Conservation (phyloP, 2,329 filamentous ascomycete species). For the Raffaelea ambrosiae region DNA sequence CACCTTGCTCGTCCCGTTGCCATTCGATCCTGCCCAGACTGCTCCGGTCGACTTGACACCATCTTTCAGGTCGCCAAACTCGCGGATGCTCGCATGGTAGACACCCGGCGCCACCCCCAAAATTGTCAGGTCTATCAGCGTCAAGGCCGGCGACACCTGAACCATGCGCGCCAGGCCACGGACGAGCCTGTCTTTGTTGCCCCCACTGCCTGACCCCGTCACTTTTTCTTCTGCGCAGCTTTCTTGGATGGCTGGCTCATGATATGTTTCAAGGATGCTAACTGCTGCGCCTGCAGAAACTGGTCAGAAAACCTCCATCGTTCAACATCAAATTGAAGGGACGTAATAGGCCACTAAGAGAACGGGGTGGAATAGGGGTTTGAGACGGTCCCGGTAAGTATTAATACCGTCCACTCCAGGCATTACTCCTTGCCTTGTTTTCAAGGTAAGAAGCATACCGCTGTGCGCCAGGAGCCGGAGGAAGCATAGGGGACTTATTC, state of each 20-base stretch:
- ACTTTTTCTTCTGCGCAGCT: slow-evolving; percentile 13
- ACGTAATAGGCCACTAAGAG: too few relatives aligned
- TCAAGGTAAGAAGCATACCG: too few relatives aligned
- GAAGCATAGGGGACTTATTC: neutral
- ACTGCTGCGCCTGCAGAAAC: slow-evolving; percentile 62
- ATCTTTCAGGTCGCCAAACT: slow-evolving; percentile 76
- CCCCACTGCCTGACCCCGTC: slow-evolving; percentile 4
- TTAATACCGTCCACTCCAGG: too few relatives aligned
- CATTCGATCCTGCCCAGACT: slow-evolving; percentile 56
- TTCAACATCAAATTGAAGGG: too few relatives aligned
- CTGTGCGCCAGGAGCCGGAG: too few relatives aligned
- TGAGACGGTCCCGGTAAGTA: too few relatives aligned
- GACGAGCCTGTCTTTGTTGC: slow-evolving; percentile 46
- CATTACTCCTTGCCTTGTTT: too few relatives aligned
- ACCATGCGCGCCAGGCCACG: slow-evolving; percentile 89
- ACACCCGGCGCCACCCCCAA: slow-evolving; percentile 71
- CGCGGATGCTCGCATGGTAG: slow-evolving; percentile 77
- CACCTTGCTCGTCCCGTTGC: slow-evolving; percentile 27
- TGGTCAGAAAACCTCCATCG: too few relatives aligned
- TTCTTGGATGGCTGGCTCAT: slow-evolving; percentile 41
- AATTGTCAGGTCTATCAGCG: slow-evolving; percentile 80
- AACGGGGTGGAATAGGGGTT: too few relatives aligned
- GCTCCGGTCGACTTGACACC: slow-evolving; percentile 77
- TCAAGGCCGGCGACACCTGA: slow-evolving; percentile 69
- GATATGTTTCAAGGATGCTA: slow-evolving; percentile 83